phyloP scores from a whole-genome alignment of 78 protist species.

The Emiliania huxleyi region DNA sequence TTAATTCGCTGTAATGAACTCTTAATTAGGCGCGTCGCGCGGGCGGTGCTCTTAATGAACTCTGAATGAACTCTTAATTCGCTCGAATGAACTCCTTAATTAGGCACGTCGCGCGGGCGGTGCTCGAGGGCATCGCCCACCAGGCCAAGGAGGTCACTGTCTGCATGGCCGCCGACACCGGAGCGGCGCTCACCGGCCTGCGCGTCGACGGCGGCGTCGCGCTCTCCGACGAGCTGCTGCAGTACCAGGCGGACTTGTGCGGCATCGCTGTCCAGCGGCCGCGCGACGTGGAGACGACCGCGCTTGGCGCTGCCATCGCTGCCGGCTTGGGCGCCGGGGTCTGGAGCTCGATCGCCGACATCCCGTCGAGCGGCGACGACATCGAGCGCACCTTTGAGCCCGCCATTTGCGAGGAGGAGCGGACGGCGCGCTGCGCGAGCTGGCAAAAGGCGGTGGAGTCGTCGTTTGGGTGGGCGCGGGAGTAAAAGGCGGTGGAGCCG shows the following conservation, averaged over 20 bases:
- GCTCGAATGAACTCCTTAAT: too few species aligned
- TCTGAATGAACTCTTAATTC: too few species aligned
- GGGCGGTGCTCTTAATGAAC: too few species aligned
- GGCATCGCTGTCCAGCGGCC: conserved; percentile 29
- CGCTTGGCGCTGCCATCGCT: conserved; percentile 48
- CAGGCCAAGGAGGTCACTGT: conserved; percentile 41
- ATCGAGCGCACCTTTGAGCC: too few species aligned
- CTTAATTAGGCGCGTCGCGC: conserved; percentile 44
- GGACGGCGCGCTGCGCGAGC: too few species aligned
- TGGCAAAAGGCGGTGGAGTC: too few species aligned
- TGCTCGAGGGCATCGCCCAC: conserved; percentile 42
- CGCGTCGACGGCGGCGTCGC: conserved; percentile 36
- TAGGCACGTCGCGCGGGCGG: conserved; percentile 61
- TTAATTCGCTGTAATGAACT: too few species aligned
- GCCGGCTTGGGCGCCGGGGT: conserved; percentile 40
- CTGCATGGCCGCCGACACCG: conserved; percentile 31
- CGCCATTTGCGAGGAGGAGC: too few species aligned
- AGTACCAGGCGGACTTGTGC: conserved; percentile 39
- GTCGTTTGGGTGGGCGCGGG: too few species aligned
- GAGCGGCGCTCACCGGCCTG: not conserved
- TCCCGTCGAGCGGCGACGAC: too few species aligned
- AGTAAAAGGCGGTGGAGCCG: too few species aligned
- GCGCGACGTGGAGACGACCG: conserved; percentile 37
- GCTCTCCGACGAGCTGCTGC: not conserved
- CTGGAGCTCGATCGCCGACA: too few species aligned